Evolutionary conservation across 306 rosid genomes (phyloP).

Genomic region (Chamaecrista fasciculata): DNA sequence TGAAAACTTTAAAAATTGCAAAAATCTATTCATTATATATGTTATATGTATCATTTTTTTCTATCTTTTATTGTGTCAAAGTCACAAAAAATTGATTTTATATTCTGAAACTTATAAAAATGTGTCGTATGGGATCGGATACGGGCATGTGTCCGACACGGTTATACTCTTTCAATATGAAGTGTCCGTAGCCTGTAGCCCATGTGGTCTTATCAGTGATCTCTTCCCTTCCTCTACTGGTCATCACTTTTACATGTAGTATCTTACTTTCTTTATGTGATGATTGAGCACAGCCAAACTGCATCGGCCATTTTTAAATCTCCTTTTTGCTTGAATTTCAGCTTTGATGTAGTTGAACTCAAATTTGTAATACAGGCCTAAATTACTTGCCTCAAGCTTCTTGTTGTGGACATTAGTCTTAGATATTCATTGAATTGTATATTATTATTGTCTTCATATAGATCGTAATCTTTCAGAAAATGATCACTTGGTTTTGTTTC

Average conservation of each 20-base stretch:
- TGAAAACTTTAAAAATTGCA: too few species aligned
- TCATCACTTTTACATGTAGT: background rate
- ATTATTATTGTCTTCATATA: background rate
- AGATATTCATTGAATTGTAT: background rate
- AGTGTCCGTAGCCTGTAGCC: too few species aligned
- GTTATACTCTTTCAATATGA: too few species aligned
- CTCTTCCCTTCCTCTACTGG: background rate
- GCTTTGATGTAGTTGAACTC: background rate
- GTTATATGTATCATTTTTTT: too few species aligned
- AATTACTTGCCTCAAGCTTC: background rate
- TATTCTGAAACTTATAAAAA: too few species aligned
- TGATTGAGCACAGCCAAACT: background rate
- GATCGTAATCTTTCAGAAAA: background rate
- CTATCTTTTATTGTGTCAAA: too few species aligned
- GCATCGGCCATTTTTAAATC: background rate
- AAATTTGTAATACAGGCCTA: background rate
- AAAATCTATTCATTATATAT: too few species aligned
- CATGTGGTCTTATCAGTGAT: background rate
- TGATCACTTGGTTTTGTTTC: background rate
- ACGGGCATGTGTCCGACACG: too few species aligned
- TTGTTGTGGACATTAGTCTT: background rate
- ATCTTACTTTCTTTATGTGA: background rate
- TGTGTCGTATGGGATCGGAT: too few species aligned
- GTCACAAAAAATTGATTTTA: too few species aligned
- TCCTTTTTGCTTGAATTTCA: background rate